phyloP scores from a whole-genome alignment of 176 grass and related monocot genomes.

The Poa pratensis region DNA sequence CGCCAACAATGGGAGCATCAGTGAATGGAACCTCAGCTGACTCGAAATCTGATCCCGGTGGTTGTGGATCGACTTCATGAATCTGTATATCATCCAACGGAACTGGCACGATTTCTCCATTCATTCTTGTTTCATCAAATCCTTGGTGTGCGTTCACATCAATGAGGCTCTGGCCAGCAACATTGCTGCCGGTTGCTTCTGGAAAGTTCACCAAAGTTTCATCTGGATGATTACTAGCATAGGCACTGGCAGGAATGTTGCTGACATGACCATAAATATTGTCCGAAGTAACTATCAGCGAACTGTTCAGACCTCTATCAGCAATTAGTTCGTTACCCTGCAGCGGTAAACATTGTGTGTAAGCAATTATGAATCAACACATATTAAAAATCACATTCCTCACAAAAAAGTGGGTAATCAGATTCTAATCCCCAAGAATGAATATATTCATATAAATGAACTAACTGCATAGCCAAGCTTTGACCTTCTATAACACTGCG shows the following conservation, averaged over 20 bases:
- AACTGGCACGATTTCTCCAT: constrained; percentile 66
- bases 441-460: constrained; percentile 8
- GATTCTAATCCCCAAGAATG: background rate
- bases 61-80: constrained; percentile 47
- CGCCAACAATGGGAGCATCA: constrained; percentile 86
- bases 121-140: constrained; percentile 51
- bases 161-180: constrained; percentile 23
- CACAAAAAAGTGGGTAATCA: background rate
- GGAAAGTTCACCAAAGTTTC: constrained; percentile 29
- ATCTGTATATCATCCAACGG: constrained; percentile 77
- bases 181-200: constrained; percentile 23
- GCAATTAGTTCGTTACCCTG: constrained; percentile 56
- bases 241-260: constrained; percentile 24
- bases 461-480: background rate
- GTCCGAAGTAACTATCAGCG: constrained; percentile 22
- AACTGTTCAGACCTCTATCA: constrained; percentile 40
- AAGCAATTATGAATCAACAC: constrained; percentile 22
- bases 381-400: constrained; percentile 30
- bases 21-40: constrained; percentile 59
- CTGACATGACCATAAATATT: constrained; percentile 42
- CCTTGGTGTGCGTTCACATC: constrained; percentile 46
- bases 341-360: constrained; percentile 24
- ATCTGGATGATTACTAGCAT: constrained; percentile 48
- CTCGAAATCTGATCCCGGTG: constrained; percentile 33
- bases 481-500: constrained; percentile 28